These are phyloP conservation scores for Fusarium foetens DNA, from an alignment of 2,329 filamentous ascomycete species.

Conservation along the genomic window DNA sequence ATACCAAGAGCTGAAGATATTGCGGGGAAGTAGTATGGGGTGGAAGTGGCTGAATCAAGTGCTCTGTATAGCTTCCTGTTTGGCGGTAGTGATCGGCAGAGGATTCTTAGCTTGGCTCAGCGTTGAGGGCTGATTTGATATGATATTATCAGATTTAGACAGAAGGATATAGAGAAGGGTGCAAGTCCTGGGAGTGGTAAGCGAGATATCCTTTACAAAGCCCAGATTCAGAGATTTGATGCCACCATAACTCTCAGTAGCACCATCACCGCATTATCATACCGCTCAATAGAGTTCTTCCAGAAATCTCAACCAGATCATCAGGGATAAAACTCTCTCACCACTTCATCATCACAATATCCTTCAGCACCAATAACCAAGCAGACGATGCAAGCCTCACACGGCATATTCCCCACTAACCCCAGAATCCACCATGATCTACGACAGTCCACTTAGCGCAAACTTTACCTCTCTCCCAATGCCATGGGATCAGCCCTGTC, in stretches of 20 bases:
- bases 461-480: not conserved
- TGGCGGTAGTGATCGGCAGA: not conserved
- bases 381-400: not conserved
- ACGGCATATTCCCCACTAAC: not conserved
- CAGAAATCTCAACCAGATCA: not conserved
- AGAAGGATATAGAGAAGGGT: not conserved
- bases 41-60: not conserved
- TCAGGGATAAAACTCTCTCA: not conserved
- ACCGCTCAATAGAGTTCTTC: not conserved
- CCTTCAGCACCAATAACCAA: not conserved
- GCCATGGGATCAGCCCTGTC: not conserved
- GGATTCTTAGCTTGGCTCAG: not conserved
- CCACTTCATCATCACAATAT: not conserved
- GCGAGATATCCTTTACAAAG: not conserved
- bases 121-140: not conserved
- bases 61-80: not conserved
- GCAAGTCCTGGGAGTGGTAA: not conserved
- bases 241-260: too few relatives aligned
- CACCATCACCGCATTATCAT: too few relatives aligned
- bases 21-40: not conserved
- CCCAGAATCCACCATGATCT: constrained; percentile 9
- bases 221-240: not conserved
- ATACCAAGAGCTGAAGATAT: not conserved
- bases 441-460: constrained; percentile 2
- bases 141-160: not conserved